These are phyloP conservation scores for Penicillium paneum DNA, from an alignment of 2,329 filamentous ascomycete genomes.

Conservation along the genomic window DNA sequence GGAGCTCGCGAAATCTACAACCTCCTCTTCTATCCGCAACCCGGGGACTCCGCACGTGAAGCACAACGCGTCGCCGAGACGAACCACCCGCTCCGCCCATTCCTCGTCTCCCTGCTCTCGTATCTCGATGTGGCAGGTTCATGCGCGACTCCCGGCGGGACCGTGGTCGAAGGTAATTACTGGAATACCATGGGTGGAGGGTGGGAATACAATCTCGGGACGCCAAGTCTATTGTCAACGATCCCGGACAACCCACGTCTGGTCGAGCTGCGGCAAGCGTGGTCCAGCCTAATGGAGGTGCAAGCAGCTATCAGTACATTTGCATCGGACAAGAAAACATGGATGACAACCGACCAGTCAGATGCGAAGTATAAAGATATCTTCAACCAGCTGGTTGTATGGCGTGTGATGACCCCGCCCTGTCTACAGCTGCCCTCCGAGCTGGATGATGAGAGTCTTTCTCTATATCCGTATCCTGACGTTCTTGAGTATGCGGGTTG, in stretches of 20 bases:
- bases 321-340: constrained; percentile 31
- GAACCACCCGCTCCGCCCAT: constrained; percentile 35
- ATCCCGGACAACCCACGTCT: constrained; percentile 24
- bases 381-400: constrained; percentile 27
- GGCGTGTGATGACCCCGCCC: constrained; percentile 30
- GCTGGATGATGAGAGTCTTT: constrained; percentile 29
- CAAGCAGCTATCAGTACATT: constrained; percentile 33
- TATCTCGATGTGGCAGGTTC: constrained; percentile 42
- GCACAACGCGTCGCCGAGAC: constrained; percentile 29
- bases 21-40: constrained; percentile 29
- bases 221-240: constrained; percentile 27
- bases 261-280: constrained; percentile 29
- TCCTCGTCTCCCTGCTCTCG: constrained; percentile 40
- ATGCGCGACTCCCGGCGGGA: constrained; percentile 38
- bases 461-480: constrained; percentile 28
- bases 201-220: constrained; percentile 40
- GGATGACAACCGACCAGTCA: constrained; percentile 29
- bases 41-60: constrained; percentile 24
- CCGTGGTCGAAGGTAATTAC: constrained; percentile 39
- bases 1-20: constrained; percentile 41
- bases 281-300: constrained; percentile 37
- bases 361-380: constrained; percentile 31
- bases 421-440: constrained; percentile 27
- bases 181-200: constrained; percentile 39
- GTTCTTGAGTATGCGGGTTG: constrained; percentile 36